Conservation (phyloP, 768 basidiomycete species). For the Postia placenta region DNA sequence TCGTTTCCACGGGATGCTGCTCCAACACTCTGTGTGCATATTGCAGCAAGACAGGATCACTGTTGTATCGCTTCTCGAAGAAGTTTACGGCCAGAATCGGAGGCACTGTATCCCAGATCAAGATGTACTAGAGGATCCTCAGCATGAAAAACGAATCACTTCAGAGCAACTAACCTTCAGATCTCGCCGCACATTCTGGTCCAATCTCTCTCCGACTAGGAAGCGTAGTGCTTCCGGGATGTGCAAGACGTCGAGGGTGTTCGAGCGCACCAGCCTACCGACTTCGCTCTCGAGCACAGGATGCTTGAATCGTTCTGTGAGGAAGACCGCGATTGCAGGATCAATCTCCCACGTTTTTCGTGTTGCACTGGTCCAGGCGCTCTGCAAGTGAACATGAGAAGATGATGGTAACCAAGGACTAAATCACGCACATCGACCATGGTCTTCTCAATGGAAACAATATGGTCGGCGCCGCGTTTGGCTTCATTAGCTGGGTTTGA, state of each 20-base stretch:
- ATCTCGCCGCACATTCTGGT: constrained; percentile 52
- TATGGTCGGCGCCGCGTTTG: constrained; percentile 58
- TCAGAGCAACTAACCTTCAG: constrained; percentile 52
- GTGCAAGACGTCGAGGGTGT: constrained; percentile 62
- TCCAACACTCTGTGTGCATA: constrained; percentile 94
- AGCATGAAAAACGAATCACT: background rate
- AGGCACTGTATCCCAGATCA: constrained; percentile 86
- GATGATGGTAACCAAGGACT: background rate
- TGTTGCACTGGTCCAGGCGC: constrained; percentile 60
- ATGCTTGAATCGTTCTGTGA: constrained; percentile 86
- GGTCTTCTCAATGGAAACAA: constrained; percentile 49
- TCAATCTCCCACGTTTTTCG: constrained; percentile 77
- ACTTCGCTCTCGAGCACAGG: constrained; percentile 66
- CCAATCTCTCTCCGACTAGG: constrained; percentile 70
- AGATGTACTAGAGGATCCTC: constrained; percentile 65
- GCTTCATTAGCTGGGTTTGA: constrained; percentile 77
- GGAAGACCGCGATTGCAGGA: constrained; percentile 75
- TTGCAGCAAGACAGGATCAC: constrained; percentile 84
- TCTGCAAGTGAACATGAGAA: constrained; percentile 33
- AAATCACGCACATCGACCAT: constrained; percentile 58
- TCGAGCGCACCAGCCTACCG: constrained; percentile 63
- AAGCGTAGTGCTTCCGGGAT: constrained; percentile 77
- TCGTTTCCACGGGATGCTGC: constrained; percentile 89
- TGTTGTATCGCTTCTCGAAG: constrained; percentile 81
- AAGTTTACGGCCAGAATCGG: constrained; percentile 76